Base-by-base conservation (phyloP, 129 eudicot genomes). In the Smallanthus sonchifolius region DNA sequence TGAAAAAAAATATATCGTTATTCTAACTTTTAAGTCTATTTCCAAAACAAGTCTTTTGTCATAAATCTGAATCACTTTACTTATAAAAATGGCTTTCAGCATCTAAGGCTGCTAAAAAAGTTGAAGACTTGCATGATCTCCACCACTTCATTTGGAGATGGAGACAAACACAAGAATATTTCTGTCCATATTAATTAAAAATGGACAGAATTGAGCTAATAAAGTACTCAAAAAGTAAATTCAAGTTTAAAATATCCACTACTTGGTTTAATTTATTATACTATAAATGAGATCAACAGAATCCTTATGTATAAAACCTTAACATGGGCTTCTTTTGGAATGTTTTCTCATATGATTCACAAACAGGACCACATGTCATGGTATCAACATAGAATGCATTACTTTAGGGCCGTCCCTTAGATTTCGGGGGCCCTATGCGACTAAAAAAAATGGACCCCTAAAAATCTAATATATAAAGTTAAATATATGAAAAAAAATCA, bases 61-160 rank as follows among this genome's bases (percentile, higher is more conserved):
- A 63, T 75, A 75, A 81, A 75, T 80, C 72, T 49, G 34, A 16
- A 30, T 67, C 51, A 64, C 72, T 78, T 64, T 70, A 69, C 52
- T 70, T 69, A 28, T 24, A 40, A 71, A 38, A 84, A 43, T 71
- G 54, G 59, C 71, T 56, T 77, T 60, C 14, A 35, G 37, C 68
- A 72, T 77, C 79, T 72, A 77, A 82, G 83, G 73, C 80, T 77
- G 83, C 75, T 77, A 60, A 70, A 72, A 61, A 55, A 37, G 24
- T 34, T 56, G 30, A 47, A 47, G 6, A 54, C 44, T 65, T 54
- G 79, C 70, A 67, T 78, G 70, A 78, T 17, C 82, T 71, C 65
- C 80, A 68, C 76, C 78, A 75, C 79, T 43, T 64, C 83, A 44
- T 48, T 39, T 69, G 17, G 67, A 67, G 70, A 76, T 65, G 72